Conservation (phyloP, 129 eudicot genomes). For the Pseudognaphalium luteoalbum region DNA sequence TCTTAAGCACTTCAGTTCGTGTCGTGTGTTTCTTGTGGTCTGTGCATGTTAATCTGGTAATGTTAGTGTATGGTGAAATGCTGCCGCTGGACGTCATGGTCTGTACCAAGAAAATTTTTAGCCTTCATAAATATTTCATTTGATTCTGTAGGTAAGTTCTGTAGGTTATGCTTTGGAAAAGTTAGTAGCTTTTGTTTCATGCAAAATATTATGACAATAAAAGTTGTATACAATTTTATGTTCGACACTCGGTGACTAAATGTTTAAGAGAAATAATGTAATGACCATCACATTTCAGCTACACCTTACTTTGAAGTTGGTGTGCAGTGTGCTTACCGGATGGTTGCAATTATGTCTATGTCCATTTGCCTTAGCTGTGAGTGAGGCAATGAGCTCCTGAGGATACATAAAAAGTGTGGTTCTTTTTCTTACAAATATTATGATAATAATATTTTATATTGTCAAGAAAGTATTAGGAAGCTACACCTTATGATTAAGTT, state of each 20-base stretch:
- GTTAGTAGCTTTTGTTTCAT: conserved; percentile 13
- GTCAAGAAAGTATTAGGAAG: not conserved
- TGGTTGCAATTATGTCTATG: conserved; percentile 7
- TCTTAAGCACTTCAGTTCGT: conserved; percentile 8
- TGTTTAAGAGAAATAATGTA: not conserved
- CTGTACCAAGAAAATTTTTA: not conserved
- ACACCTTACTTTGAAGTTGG: conserved; percentile 4
- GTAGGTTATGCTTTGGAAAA: not conserved
- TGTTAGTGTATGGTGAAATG: conserved; percentile 8
- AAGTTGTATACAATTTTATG: conserved; percentile 5
- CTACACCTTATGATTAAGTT: not conserved
- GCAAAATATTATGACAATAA: conserved; percentile 8
- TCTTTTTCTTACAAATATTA: not conserved
- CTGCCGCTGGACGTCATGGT: not conserved
- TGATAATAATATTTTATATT: not conserved
- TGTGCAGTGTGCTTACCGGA: not conserved
- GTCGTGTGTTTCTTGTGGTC: conserved; percentile 4
- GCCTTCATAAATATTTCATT: not conserved
- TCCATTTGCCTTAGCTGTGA: not conserved
- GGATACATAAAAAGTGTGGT: not conserved
- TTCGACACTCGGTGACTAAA: not conserved
- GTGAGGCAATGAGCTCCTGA: not conserved
- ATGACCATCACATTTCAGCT: conserved; percentile 16
- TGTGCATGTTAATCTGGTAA: not conserved
- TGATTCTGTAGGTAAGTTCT: not conserved